Conservation (phyloP, 1,284 basidiomycete species). For the Malassezia sp. region DNA sequence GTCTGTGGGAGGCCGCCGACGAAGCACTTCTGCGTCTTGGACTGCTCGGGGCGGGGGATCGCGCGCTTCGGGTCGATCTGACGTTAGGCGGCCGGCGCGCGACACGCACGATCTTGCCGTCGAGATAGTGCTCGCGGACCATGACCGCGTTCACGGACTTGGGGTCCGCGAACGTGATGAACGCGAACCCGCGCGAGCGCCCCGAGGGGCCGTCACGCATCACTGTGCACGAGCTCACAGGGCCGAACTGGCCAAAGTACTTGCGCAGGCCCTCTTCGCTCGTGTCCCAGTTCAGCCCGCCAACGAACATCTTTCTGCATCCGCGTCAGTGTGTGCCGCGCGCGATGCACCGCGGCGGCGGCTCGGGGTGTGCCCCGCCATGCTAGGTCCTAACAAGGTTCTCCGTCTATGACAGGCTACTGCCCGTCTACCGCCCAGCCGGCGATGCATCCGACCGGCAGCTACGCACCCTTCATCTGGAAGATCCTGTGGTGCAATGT, state of each 20-base stretch:
- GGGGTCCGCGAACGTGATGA: conserved; percentile 77
- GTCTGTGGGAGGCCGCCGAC: conserved; percentile 84
- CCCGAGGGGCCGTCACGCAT: conserved; percentile 81
- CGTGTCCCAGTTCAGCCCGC: conserved; percentile 92
- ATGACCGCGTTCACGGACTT: conserved; percentile 79
- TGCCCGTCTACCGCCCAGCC: conserved; percentile 2
- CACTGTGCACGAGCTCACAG: conserved; percentile 81
- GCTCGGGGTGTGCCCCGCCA: too few species aligned
- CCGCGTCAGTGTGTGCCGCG: conserved; percentile 12
- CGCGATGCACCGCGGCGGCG: too few species aligned
- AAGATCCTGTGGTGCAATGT: conserved; percentile 17
- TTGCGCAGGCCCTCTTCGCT: conserved; percentile 77
- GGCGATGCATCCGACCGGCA: conserved; percentile 9
- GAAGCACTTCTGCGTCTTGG: conserved; percentile 56
- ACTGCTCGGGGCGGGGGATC: conserved; percentile 60
- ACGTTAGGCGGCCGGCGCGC: too few species aligned
- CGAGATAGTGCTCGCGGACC: conserved; percentile 70
- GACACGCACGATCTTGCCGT: conserved; percentile 89
- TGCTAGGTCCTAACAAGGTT: conserved; percentile 2
- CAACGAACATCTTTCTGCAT: conserved; percentile 88
- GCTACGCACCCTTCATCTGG: conserved; percentile 17
- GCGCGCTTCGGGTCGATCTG: conserved; percentile 99
- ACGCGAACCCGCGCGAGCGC: conserved; percentile 82
- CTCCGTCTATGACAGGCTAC: conserved; percentile 6
- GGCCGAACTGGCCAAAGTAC: conserved; percentile 81